A percentile compares a stretch with the other conserved stretches of the same genome.
These are phyloP conservation scores for Melanogaster broomeanus DNA, from an alignment of 768 basidiomycete species.

Conservation along the genomic window DNA sequence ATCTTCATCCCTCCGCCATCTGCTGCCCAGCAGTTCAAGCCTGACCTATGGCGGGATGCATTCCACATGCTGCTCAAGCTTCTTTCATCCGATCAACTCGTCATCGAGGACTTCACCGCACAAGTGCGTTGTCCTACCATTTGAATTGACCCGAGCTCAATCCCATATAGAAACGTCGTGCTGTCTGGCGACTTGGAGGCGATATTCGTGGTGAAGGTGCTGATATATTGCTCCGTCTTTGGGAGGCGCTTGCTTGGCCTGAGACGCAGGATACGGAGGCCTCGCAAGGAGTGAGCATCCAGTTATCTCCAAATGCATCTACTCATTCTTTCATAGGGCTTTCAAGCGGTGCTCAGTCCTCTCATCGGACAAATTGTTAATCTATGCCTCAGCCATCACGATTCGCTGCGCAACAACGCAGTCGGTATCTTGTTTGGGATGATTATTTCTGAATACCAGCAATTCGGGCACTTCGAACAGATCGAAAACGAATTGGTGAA, in stretches of 20 bases:
- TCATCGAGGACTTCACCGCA: slow-evolving; percentile 93
- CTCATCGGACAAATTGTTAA: slow-evolving; percentile 90
- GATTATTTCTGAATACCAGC: slow-evolving; percentile 91
- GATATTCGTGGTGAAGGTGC: slow-evolving; percentile 94
- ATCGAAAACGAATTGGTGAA: slow-evolving; percentile 94
- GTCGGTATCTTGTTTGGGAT: slow-evolving; percentile 94
- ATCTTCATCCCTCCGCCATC: slow-evolving; percentile 77
- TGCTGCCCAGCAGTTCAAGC: slow-evolving; percentile 68
- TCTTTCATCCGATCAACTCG: slow-evolving; percentile 85
- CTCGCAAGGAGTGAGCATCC: slow-evolving; percentile 64
- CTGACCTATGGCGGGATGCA: slow-evolving; percentile 76
- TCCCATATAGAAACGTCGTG: slow-evolving; percentile 76
- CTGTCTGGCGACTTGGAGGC: slow-evolving; percentile 94
- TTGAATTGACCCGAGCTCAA: slow-evolving; percentile 5
- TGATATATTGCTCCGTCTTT: slow-evolving; percentile 71
- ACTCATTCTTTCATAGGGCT: slow-evolving; percentile 52
- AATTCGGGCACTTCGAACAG: slow-evolving; percentile 79
- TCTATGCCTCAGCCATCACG: slow-evolving; percentile 93
- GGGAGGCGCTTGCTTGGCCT: slow-evolving; percentile 85
- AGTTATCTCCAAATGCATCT: not conserved
- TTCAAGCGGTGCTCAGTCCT: slow-evolving; percentile 79
- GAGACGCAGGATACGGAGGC: slow-evolving; percentile 51
- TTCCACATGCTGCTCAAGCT: slow-evolving; percentile 83
- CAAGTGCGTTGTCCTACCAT: slow-evolving; percentile 53
- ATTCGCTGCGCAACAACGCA: slow-evolving; percentile 85